Evolutionary conservation across 805 yeast species (phyloP).

Genomic region (Lachancea nothofagi): DNA sequence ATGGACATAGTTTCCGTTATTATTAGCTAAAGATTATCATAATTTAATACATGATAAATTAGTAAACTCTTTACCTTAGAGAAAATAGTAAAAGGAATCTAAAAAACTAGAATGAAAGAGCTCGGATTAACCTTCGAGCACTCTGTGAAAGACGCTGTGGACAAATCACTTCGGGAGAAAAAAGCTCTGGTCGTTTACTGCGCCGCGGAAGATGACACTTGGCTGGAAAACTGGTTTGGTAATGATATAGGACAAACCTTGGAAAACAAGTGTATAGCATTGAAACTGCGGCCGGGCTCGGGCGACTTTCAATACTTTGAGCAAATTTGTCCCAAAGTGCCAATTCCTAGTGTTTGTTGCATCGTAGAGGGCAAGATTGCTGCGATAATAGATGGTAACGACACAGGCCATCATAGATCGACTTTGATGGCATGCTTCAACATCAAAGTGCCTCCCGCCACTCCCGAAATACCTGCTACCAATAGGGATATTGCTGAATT

Average conservation of each 20-base stretch:
- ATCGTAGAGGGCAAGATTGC: conserved; percentile 45
- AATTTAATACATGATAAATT: no score
- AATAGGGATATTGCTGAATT: not conserved
- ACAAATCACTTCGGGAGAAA: conserved; percentile 32
- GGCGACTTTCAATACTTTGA: conserved; percentile 43
- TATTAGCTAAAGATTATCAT: no score
- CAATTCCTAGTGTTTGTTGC: conserved; percentile 52
- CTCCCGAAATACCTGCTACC: conserved; percentile 16
- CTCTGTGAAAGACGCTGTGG: conserved; percentile 38
- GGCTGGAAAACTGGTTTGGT: conserved; percentile 27
- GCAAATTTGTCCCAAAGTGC: conserved; percentile 49
- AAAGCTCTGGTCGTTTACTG: conserved; percentile 40
- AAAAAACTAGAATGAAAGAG: conserved; percentile 10
- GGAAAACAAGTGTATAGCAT: conserved; percentile 32
- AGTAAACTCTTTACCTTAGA: not conserved
- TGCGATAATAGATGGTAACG: conserved; percentile 38
- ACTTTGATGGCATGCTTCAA: conserved; percentile 2
- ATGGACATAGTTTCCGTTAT: conserved; percentile 2
- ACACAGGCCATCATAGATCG: conserved; percentile 11
- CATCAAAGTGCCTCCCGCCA: conserved; percentile 27
- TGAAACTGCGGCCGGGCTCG: conserved; percentile 39
- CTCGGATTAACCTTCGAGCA: conserved; percentile 19
- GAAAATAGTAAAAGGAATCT: not conserved
- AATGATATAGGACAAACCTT: conserved; percentile 14
- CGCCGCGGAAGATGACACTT: conserved; percentile 25